Conservation (phyloP, 441 rosid species). For the Gossypium trilobum region DNA sequence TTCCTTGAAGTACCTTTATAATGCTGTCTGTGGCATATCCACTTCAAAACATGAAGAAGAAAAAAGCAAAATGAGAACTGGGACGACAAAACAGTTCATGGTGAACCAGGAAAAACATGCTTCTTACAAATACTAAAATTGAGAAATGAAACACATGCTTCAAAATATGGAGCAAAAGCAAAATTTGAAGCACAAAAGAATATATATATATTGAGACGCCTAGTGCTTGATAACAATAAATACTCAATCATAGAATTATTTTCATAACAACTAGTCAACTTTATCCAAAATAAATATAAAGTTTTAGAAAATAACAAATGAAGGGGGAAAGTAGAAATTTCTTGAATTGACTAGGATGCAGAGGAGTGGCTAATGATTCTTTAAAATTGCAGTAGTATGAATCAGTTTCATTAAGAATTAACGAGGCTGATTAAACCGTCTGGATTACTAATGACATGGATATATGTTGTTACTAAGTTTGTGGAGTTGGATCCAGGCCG, state of each 20-base stretch:
- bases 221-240: neutral
- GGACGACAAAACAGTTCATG: neutral
- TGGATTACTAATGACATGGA: neutral
- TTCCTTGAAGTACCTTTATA: conserved; percentile 31
- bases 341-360: neutral
- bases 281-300: neutral
- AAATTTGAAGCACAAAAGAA: neutral
- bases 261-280: neutral
- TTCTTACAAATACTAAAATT: neutral
- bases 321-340: neutral
- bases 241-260: neutral
- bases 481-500: neutral
- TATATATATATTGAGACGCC: neutral
- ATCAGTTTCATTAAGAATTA: neutral
- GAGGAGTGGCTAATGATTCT: conserved; percentile 3
- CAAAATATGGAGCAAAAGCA: neutral
- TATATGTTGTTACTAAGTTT: neutral
- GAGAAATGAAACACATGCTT: neutral
- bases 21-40: conserved; percentile 31
- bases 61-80: conserved; percentile 22
- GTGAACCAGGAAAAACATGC: neutral
- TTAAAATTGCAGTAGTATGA: neutral
- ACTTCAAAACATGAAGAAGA: conserved; percentile 23
- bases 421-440: neutral
- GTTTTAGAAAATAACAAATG: neutral